A percentile compares a stretch with the other conserved stretches of the same genome.
These are phyloP conservation scores for Hypoxylon lienhwacheense DNA, from an alignment of 495 filamentous ascomycete species.

Conservation along the genomic window DNA sequence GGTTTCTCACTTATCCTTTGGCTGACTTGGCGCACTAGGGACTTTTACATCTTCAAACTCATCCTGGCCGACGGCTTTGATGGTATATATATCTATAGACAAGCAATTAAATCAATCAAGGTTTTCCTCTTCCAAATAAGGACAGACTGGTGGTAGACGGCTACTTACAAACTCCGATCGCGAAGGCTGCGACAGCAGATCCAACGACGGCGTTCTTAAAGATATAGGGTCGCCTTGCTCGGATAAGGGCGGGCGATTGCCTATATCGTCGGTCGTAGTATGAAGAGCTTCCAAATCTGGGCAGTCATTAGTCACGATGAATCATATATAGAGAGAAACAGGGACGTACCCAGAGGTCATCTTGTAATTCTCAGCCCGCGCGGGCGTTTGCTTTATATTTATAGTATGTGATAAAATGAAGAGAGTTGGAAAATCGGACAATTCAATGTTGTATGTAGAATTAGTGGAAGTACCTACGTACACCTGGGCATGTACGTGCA, in stretches of 20 bases:
- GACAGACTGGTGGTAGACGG: not conserved
- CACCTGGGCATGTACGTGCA: slow-evolving; percentile 4
- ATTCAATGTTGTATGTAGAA: too few relatives aligned
- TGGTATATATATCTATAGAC: slow-evolving; percentile 77
- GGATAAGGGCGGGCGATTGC: slow-evolving; percentile 80
- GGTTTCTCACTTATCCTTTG: slow-evolving; percentile 40
- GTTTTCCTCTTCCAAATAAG: not conserved
- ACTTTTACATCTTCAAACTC: slow-evolving; percentile 96
- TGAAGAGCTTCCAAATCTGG: slow-evolving; percentile 52
- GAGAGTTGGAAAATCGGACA: not conserved
- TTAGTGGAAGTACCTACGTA: slow-evolving; percentile 3
- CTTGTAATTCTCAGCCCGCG: slow-evolving; percentile 21
- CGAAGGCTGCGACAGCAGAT: slow-evolving; percentile 65
- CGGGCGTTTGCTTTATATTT: slow-evolving; percentile 13
- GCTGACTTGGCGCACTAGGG: slow-evolving; percentile 65
- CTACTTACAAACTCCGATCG: slow-evolving; percentile 77
- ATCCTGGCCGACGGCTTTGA: slow-evolving; percentile 88
- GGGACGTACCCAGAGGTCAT: slow-evolving; percentile 34
- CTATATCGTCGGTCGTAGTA: slow-evolving; percentile 88
- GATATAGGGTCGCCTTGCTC: slow-evolving; percentile 88
- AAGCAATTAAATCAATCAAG: not conserved
- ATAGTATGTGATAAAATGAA: not conserved
- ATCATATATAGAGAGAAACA: not conserved
- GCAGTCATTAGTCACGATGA: slow-evolving; percentile 4
- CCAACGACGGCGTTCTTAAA: slow-evolving; percentile 85